Base-by-base conservation (phyloP, 1,139 yeast species). In the Debaryomyces coudertii region DNA sequence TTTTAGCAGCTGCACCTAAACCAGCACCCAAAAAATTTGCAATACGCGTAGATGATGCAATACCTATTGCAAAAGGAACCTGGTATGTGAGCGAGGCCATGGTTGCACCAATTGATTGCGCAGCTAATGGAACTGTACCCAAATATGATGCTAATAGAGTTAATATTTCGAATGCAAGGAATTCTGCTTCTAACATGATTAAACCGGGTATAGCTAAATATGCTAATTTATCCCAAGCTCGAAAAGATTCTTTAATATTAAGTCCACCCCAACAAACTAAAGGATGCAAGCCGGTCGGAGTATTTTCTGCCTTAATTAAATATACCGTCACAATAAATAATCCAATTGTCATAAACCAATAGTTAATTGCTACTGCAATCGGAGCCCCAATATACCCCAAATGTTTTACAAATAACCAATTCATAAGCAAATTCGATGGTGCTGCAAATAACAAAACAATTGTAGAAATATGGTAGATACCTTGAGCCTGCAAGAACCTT, bases 1-100 rank as follows among this genome's bases (percentile, higher is more conserved):
- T 68, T 46, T 64, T 65, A 7, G 85, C 83, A 11, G 80, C 69
- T 2, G 60, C 54, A 4, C 73, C 75, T 43, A 79, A 61, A 5
- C 77, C 80, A 9, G 85, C 83, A 18, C 85, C 85, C 49, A 80
- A 67, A 50, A 73, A 80, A 55, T 80, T 80, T 24, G 85, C 85
- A 49, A 80, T 77, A 55, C 85, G 69, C 2, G 85, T 79, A 2
- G 83, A 77, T 3, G 82, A 73, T 2, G 85, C 85, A 55, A 80
- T 80, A 3, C 84, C 82, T 43, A 80, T 77, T 7, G 83, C 85
- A 58, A 80, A 80, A 27, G 85, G 85, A 23, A 80, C 73, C 53
- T 75, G 80, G 52, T 75, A 76, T 6, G 78, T 79, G 49, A 63
- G 62, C 3, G 82, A 70, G 1, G 83, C 83, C 71, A 79, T 73